Evolutionary conservation across 345 rosid species (phyloP), one percentile per base, ranked within the genome.

Genomic region (Lagerstroemia speciosa): DNA sequence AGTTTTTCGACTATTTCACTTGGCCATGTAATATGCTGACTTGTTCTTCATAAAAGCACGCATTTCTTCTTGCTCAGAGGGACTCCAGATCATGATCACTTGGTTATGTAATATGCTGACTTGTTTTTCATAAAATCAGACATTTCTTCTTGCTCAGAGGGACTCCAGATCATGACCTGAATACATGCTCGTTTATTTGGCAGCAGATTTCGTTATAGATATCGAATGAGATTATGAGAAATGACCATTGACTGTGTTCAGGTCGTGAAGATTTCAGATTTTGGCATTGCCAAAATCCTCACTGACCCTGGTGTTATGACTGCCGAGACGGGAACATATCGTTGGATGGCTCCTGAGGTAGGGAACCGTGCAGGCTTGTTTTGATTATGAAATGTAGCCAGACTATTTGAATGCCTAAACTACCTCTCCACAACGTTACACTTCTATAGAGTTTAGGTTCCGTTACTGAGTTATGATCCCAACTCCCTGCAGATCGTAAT

Each of bases 291-390:
- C 69, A 83, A 87, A 78, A 84, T 88, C 71, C 82, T 84, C 73
- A 74, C 75, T 71, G 82, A 70, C 69, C 69, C 88, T 48, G 93
- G 90, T 30, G 82, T 83, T 69, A 87, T 87, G 93, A 87, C 93
- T 32, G 90, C 88, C 24, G 93, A 87, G 81, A 87, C 90, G 61
- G 93, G 93, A 68, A 85, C 90, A 5, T 87, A 87, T 66, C 87
- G 90, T 31, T 87, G 93, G 93, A 87, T 87, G 93, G 93, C 93
- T 71, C 93, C 90, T 26, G 93, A 87, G 89, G 93, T 87, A 71
- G 76, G 81, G 65, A 48, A 75, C 48, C 27, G 58, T 40, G 32
- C 8, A 27, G n/a, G 57, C 40, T 66, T 33, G 8, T 32, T 52
- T 45, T 48, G 63, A 15, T 73, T 58, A 50, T 43, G 19, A 37